A percentile compares a stretch with the other conserved stretches of the same genome.
Conservation (phyloP, 768 basidiomycete genomes). For the Pisolithus sp. region DNA sequence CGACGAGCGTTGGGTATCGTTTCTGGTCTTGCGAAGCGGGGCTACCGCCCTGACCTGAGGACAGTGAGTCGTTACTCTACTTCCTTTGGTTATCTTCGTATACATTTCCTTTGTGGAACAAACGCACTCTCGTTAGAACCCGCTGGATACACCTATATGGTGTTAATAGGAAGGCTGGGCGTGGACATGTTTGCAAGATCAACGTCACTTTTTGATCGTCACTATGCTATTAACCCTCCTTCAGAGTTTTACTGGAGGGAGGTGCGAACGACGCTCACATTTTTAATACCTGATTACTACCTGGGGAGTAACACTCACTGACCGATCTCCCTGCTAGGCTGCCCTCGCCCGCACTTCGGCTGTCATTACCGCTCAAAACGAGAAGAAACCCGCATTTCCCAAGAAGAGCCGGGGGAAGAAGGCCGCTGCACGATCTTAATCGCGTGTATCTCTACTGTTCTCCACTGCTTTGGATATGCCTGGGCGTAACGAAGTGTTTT, state of each 20-base stretch:
- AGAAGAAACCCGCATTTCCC: slow-evolving; percentile 57
- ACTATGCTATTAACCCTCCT: slow-evolving; percentile 18
- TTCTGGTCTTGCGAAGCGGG: slow-evolving; percentile 52
- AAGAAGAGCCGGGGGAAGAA: slow-evolving; percentile 76
- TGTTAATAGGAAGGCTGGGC: slow-evolving; percentile 70
- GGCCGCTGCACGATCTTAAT: slow-evolving; percentile 20
- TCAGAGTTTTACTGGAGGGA: slow-evolving; percentile 24
- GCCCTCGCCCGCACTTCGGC: slow-evolving; percentile 73
- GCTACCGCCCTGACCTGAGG: slow-evolving; percentile 76
- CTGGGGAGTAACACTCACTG: slow-evolving; percentile 44
- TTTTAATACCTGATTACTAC: slow-evolving; percentile 1
- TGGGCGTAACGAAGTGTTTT: slow-evolving; percentile 14
- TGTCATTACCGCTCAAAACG: slow-evolving; percentile 60
- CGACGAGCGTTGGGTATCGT: slow-evolving; percentile 67
- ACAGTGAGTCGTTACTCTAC: slow-evolving; percentile 44
- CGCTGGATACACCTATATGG: slow-evolving; percentile 59
- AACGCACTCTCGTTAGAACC: slow-evolving; percentile 90
- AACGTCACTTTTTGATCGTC: slow-evolving; percentile 20
- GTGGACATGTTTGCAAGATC: slow-evolving; percentile 92
- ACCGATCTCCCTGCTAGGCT: slow-evolving; percentile 40
- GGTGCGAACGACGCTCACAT: slow-evolving; percentile 25
- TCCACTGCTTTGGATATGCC: slow-evolving; percentile 13
- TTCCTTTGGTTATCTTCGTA: no score
- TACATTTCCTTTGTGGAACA: slow-evolving; percentile 1
- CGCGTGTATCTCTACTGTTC: slow-evolving; percentile 20